These are phyloP conservation scores for Symbiodinium natans DNA, from an alignment of 73 alveolate genomes.

Conservation along the genomic window DNA sequence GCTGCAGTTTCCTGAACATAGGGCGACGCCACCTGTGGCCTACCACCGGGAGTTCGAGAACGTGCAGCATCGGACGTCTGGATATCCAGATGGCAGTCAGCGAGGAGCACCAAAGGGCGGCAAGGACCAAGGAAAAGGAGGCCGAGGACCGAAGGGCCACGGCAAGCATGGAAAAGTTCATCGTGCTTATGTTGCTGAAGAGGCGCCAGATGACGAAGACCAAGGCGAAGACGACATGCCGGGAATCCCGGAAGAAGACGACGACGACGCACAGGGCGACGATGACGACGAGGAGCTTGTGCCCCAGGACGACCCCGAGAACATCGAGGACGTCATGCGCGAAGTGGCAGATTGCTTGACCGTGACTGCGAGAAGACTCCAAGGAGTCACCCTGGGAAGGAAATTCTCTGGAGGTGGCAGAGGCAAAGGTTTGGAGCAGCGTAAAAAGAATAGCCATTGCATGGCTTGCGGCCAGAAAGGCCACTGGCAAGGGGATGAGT, in stretches of 20 bases:
- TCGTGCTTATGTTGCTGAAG: not conserved
- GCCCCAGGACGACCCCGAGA: not conserved
- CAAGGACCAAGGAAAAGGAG: not conserved
- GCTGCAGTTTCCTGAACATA: constrained; percentile 12
- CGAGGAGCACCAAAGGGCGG: not conserved
- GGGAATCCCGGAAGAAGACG: not conserved
- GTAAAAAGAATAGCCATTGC: not conserved
- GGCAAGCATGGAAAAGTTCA: not conserved
- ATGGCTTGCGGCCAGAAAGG: not conserved
- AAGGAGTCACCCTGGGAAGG: not conserved
- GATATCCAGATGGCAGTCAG: not conserved
- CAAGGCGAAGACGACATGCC: not conserved
- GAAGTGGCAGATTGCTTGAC: not conserved
- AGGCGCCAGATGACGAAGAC: not conserved
- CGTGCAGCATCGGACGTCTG: not conserved
- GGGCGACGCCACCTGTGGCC: not conserved
- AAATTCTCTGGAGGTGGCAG: not conserved
- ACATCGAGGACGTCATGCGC: not conserved
- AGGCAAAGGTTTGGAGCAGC: not conserved
- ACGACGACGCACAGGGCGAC: not conserved
- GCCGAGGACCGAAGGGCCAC: not conserved
- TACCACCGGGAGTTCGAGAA: not conserved
- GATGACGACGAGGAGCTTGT: not conserved
- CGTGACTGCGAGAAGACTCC: not conserved
- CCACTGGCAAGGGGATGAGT: constrained; percentile 30